Base-by-base conservation (phyloP, 2,329 filamentous ascomycete species). In the Raffaelea arxii region DNA sequence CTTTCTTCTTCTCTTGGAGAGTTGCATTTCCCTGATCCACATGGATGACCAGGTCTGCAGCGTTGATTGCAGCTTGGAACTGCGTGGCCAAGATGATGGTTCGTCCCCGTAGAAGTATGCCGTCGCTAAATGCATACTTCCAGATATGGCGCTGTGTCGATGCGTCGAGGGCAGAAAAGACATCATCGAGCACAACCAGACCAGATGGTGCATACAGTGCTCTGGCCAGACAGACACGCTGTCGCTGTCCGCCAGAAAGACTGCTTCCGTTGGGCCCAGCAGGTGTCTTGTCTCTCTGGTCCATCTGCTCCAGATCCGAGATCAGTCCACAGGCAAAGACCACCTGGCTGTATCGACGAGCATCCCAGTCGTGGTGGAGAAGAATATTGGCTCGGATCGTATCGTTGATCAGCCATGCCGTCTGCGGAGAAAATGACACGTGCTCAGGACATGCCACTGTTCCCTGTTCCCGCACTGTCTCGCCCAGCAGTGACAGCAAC, bases 71-170 rank as follows among this genome's bases (percentile, higher is more conserved):
- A 2, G 43, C 43, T 24, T 46, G 71, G 35, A 75, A 57, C 52
- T 80, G 77, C 3, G 74, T 78, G 4, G 80, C 76, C 16, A 80
- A 62, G 6, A 80, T 69, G 2, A 71, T 66, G 2, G 77, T 80
- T 25, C 76, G 65, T 9, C 70, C 73, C 19, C 64, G 64, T 10
- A 80, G 64, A 23, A 80, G 55, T 3, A 27, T 37, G 16, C 76
- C 72, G 41, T 68, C 65, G 49, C 75, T 78, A 54, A 81, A 80
- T 52, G 73, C 78, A 46, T 70, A 64, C 48, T 75, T 68, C 70
- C 75, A 80, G 2, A 81, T 65, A 3, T 67, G 63, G 16, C 72
- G 71, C 1, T 73, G 70, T 0, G 77, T 80, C 52, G 77, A 76
- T 18, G 76, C 68, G 53, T 80, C 77, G 1, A 80, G 63, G 0